Evolutionary conservation across 2,329 filamentous ascomycete species (phyloP), one percentile per base, ranked within the genome.

Genomic region (Mycocentrospora acerina): DNA sequence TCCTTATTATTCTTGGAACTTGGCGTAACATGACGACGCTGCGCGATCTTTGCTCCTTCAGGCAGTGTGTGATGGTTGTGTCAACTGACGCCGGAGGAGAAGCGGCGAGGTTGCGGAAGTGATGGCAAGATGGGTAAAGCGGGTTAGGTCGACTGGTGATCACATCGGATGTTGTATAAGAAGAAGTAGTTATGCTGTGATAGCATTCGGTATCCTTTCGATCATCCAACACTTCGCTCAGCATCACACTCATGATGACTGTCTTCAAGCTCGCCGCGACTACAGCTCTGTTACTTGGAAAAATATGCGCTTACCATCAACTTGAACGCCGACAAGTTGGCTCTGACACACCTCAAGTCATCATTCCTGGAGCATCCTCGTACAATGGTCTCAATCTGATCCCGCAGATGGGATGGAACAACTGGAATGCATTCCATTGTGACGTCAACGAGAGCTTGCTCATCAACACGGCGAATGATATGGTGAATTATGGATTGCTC

Each of bases 391-490:
- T 68, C 24, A 64, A 64, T 15, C 43, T 66, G 25, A 58, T 60
- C 2, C 66, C 66, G 4, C 64, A 67, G 38, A 67, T 69, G 66
- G 66, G 66, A 15, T 69, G 64, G 66, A 53, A 65, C 37, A 59
- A 62, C 37, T 62, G 59, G 55, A 57, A 56, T 31, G 50, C 47
- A 5, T 57, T 75, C 42, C 68, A 60, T 7, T 77, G 75, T 51
- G 61, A 75, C 38, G 68, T 79, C 26, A 62, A 69, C 36, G 71
- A 74, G 33, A 60, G 64, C 12, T 62, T 75, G 32, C 58, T 78
- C 25, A 57, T 78, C 35, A 65, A 63, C 7, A 76, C 75, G 0
- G 74, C 75, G 0, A 59, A 70, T 24, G 57, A 70, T 30, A 66
- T 77, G 38, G 59, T 75, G 13, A 59, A 71, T 22, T 63, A 65